These are phyloP conservation scores for Colletotrichum agaves DNA, from an alignment of 2,329 filamentous ascomycete species.

Conservation along the genomic window DNA sequence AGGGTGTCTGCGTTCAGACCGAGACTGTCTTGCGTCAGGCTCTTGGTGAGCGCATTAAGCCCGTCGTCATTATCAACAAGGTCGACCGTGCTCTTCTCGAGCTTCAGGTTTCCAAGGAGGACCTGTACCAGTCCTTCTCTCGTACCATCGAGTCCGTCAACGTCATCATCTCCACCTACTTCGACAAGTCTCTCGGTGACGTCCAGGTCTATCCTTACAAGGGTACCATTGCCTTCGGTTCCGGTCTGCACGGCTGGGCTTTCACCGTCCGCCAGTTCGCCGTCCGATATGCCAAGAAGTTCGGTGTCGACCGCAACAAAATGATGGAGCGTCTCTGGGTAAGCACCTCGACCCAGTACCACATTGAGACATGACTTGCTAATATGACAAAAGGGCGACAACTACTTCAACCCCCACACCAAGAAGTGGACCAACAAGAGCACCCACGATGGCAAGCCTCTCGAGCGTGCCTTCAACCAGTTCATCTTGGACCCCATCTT, in stretches of 20 bases:
- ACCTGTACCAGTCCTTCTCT: slow-evolving; percentile 99
- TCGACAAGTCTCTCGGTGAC: slow-evolving; percentile 96
- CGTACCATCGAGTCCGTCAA: slow-evolving; percentile 99
- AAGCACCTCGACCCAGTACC: slow-evolving; percentile 50
- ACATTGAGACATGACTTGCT: slow-evolving; percentile 29
- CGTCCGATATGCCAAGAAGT: slow-evolving; percentile 97
- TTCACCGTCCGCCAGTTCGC: slow-evolving; percentile 99
- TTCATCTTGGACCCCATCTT: slow-evolving; percentile 99
- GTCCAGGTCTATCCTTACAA: slow-evolving; percentile 98
- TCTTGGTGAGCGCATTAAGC: slow-evolving; percentile 99
- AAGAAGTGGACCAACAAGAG: slow-evolving; percentile 99
- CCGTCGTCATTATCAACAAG: slow-evolving; percentile 99
- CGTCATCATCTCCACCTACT: slow-evolving; percentile 99
- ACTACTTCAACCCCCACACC: slow-evolving; percentile 99
- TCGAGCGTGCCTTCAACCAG: slow-evolving; percentile 99
- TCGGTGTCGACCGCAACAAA: slow-evolving; percentile 99
- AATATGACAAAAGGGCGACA: slow-evolving; percentile 76
- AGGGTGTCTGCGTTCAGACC: slow-evolving; percentile 99
- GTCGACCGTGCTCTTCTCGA: slow-evolving; percentile 99
- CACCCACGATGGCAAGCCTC: slow-evolving; percentile 84
- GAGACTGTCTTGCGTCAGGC: slow-evolving; percentile 99
- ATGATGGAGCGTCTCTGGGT: slow-evolving; percentile 99
- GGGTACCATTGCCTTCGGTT: slow-evolving; percentile 98
- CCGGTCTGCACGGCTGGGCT: slow-evolving; percentile 99
- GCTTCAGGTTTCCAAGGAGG: slow-evolving; percentile 98